phyloP scores from a whole-genome alignment of 768 basidiomycete species.

The Infundibulicybe gibba region DNA sequence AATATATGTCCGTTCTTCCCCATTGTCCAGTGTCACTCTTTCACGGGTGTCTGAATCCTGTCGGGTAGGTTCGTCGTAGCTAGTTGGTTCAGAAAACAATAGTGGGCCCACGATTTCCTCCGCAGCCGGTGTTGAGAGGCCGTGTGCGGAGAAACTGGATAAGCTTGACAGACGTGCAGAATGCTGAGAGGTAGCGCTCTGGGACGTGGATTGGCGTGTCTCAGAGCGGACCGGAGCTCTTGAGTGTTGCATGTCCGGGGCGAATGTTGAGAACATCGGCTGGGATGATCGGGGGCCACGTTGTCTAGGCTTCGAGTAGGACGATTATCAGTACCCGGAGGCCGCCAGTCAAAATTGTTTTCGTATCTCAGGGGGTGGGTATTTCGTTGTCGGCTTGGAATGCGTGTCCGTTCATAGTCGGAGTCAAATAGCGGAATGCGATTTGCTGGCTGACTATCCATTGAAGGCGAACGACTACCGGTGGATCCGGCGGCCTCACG shows the following conservation, averaged over 20 bases:
- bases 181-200: conserved; percentile 18
- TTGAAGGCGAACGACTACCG: conserved; percentile 1
- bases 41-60: conserved; percentile 4
- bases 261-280: not conserved
- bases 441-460: not conserved
- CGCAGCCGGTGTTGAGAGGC: conserved; percentile 31
- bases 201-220: conserved; percentile 15
- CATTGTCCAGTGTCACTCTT: conserved; percentile 4
- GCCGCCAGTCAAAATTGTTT: conserved; percentile 5
- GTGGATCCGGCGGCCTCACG: conserved; percentile 27
- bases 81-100: conserved; percentile 37
- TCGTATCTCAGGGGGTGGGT: conserved; percentile 17
- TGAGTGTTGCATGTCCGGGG: conserved; percentile 3
- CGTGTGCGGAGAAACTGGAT: conserved; percentile 38
- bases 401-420: conserved; percentile 19
- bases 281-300: conserved; percentile 6
- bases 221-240: conserved; percentile 8
- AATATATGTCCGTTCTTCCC: conserved; percentile 26
- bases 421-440: conserved; percentile 8
- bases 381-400: conserved; percentile 15
- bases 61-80: conserved; percentile 19
- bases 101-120: conserved; percentile 25
- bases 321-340: conserved; percentile 3
- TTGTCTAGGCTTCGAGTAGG: conserved; percentile 16
- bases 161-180: conserved; percentile 34